A percentile compares a stretch with the other conserved stretches of the same genome.
Conservation (phyloP, 2,329 filamentous ascomycete genomes). For the Chaetomium globosum region DNA sequence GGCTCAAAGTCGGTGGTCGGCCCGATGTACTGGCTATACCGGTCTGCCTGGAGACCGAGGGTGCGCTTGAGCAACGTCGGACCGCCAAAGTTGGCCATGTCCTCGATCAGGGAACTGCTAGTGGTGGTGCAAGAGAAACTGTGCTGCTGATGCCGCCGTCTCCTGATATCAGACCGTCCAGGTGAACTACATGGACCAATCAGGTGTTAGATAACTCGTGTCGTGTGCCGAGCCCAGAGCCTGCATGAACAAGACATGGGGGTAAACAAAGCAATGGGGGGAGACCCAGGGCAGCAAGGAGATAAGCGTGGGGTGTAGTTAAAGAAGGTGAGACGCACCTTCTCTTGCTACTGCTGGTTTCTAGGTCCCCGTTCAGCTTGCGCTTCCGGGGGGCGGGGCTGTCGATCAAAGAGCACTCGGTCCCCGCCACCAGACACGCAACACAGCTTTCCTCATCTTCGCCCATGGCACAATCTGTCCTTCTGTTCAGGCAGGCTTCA, state of each 20-base stretch:
- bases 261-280: constrained; percentile 7
- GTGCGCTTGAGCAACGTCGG: constrained; percentile 68
- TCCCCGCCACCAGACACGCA: constrained; percentile 74
- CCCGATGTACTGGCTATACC: constrained; percentile 81
- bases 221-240: constrained; percentile 32
- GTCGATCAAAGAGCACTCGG: constrained; percentile 76
- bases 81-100: constrained; percentile 70
- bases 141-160: constrained; percentile 56
- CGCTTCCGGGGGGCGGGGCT: constrained; percentile 79
- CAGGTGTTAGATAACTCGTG: constrained; percentile 49
- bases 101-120: constrained; percentile 66
- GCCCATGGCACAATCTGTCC: constrained; percentile 72
- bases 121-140: constrained; percentile 64
- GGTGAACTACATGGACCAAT: constrained; percentile 59
- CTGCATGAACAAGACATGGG: constrained; percentile 9
- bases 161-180: constrained; percentile 57
- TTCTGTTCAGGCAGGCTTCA: constrained; percentile 73
- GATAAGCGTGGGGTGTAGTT: constrained; percentile 19
- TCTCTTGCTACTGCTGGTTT: constrained; percentile 66
- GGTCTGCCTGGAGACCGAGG: constrained; percentile 74
- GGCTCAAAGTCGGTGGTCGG: constrained; percentile 82
- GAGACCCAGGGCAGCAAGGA: not conserved
- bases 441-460: constrained; percentile 75
- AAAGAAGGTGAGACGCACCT: constrained; percentile 57
- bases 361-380: constrained; percentile 69